Percentiles rank a stretch among this genome's conserved stretches.
phyloP scores from a whole-genome alignment of 2,329 filamentous ascomycete genomes.

The Penicillium sp. region DNA sequence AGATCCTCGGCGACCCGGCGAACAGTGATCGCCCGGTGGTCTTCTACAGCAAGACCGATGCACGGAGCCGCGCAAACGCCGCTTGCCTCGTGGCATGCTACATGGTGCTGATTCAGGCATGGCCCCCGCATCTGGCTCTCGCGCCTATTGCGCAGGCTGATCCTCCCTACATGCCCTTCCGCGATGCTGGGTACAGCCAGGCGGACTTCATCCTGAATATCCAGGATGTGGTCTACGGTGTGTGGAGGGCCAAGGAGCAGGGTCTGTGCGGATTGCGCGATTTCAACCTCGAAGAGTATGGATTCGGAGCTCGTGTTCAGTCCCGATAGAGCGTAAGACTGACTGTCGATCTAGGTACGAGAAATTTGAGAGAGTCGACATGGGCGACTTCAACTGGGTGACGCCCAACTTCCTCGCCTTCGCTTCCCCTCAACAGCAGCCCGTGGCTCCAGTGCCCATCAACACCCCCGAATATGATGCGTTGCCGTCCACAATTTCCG shows the following conservation, averaged over 20 bases:
- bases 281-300: conserved; percentile 86
- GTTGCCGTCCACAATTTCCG: conserved; percentile 72
- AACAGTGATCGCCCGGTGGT: conserved; percentile 89
- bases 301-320: conserved; percentile 7
- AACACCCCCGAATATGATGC: conserved; percentile 70
- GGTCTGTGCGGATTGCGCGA: conserved; percentile 85
- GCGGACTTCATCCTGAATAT: conserved; percentile 94
- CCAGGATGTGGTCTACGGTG: conserved; percentile 95
- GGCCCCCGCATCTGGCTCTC: conserved; percentile 92
- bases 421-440: conserved; percentile 84
- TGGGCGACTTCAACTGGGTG: conserved; percentile 99
- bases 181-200: conserved; percentile 96
- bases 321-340: conserved; percentile 2
- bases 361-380: conserved; percentile 89
- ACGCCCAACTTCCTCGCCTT: conserved; percentile 94
- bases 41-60: conserved; percentile 91
- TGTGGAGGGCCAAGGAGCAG: conserved; percentile 98
- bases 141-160: conserved; percentile 96
- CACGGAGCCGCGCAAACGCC: conserved; percentile 83
- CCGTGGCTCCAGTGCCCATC: conserved; percentile 67
- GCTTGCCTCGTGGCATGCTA: conserved; percentile 95
- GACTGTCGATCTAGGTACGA: conserved; percentile 65
- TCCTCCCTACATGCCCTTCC: conserved; percentile 96
- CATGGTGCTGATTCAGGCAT: conserved; percentile 97
- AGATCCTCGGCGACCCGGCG: conserved; percentile 85